phyloP scores from a whole-genome alignment of 2,329 filamentous ascomycete genomes.

The Thielaviopsis punctulata region DNA sequence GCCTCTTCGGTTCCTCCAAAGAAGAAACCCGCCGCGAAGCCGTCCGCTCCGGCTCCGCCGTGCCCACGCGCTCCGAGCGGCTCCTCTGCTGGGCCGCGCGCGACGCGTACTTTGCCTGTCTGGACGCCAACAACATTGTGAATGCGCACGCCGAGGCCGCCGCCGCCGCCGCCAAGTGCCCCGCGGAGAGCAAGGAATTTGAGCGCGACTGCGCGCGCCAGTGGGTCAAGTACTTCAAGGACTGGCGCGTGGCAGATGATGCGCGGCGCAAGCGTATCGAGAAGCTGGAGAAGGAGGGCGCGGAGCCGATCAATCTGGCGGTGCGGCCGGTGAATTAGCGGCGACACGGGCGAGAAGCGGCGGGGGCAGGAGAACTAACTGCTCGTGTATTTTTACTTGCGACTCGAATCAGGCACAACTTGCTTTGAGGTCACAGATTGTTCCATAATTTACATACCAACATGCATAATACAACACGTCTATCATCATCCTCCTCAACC shows the following conservation, averaged over 20 bases:
- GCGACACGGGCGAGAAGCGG: background rate
- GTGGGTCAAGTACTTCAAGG: constrained; percentile 98
- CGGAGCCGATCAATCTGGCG: constrained; percentile 19
- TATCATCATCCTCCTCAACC: too few species aligned
- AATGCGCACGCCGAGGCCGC: constrained; percentile 34
- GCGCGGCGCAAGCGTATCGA: constrained; percentile 68
- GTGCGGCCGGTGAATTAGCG: constrained; percentile 8
- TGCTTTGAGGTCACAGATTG: background rate
- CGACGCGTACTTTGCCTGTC: constrained; percentile 74
- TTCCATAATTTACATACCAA: background rate
- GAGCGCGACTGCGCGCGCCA: constrained; percentile 74
- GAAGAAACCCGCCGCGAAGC: constrained; percentile 31
- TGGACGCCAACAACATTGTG: constrained; percentile 66
- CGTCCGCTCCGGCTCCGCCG: constrained; percentile 42
- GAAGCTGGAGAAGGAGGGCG: constrained; percentile 56
- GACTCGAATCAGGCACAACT: background rate
- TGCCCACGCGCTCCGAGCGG: constrained; percentile 72
- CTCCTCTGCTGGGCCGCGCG: constrained; percentile 77
- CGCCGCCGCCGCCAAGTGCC: constrained; percentile 24
- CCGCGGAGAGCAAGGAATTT: constrained; percentile 36
- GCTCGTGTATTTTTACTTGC: background rate
- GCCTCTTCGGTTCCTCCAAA: constrained; percentile 29
- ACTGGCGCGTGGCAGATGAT: constrained; percentile 81
- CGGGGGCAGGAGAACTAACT: background rate
- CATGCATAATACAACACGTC: too few species aligned